Evolutionary conservation across 352 stramenopile genomes (phyloP), one percentile per base, ranked within the genome.

Genomic region (Phytophthora agathidicida): DNA sequence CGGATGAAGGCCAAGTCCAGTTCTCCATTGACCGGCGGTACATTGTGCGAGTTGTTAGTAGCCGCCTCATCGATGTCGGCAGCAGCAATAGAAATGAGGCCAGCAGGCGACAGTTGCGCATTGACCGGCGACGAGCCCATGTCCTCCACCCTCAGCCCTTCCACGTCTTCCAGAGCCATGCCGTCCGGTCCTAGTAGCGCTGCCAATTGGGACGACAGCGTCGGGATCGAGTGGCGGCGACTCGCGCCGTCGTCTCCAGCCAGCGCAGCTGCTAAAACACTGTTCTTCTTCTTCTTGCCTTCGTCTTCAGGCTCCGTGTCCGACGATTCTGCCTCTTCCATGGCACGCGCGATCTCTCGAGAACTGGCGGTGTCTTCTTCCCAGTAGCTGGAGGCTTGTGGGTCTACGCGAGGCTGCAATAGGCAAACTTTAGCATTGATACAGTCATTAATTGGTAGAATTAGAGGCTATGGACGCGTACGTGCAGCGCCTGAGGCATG

Each of bases 1-100:
- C 72, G 53, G 31, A 93, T 84, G 60, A 87, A 84, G 11, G 78
- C 80, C 58, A 77, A 73, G 49, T 93, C 81, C 35, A 93, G 55
- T 13, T 88, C 75, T 2, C 73, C 69, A 47, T 80, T 78, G 20
- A 67, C 45, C 11, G 65, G 65, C 32, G 27, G 67, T 32, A 59
- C 31, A 26, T 73, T 60, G 23, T 73, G 59, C 42, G 50, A 69
- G 30, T 51, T 56, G 16, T 73, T 74, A 3, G 55, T 69, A 26
- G 71, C 52, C 5, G 82, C 80, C 43, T 94, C 80, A 52, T 94
- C 85, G 41, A 94, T 90, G 50, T 94, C 85, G 3, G 85, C 85
- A 3, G 85, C 85, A 35, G 85, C 85, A 47, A 94, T 92, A 6
- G 85, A 94, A 47, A 94, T 94, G 27, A 94, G 70, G 0, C 85